Base-by-base conservation (phyloP, 2,329 filamentous ascomycete species). In the Pseudovirgaria hyperparasitica region DNA sequence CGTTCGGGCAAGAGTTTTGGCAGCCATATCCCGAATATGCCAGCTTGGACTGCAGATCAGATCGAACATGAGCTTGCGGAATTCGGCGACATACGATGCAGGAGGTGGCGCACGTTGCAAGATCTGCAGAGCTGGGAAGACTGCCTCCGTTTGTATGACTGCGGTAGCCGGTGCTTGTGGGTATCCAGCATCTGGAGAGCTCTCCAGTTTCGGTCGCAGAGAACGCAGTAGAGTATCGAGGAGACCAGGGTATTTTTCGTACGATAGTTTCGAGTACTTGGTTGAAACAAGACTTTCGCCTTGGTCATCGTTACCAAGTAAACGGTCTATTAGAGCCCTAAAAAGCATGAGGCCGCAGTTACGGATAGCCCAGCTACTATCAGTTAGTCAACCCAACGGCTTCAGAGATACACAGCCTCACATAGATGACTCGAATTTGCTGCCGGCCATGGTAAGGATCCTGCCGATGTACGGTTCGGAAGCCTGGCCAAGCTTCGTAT, bases 281-380 rank as follows among this genome's bases (percentile, higher is more conserved):
- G 48, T 29, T n/a, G n/a, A n/a, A n/a, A n/a, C n/a, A 35, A 46
- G 36, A 34, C 50, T 35, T 35, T 52, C 37, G 40, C 66, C 60
- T 53, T 69, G 49, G 54, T 85, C 60, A 62, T 82, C 52, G 0
- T 76, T 82, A 10, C 82, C 81, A 16, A 90, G 72, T 1, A 92
- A 59, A 35, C 71, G 70, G 46, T 90, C 82, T 27, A 92, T 80
- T 5, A 94, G 63, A 35, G 84, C 82, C 29, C 87, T 74, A 37
- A 96, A 75, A 5, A 98, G 70, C 57, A 96, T 79, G 18, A 96
- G 58, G 2, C 85, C 85, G 39, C 85, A 94, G 50, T 98, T 98
- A 1, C 86, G 76, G 30, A 98, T 85, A 0, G 86, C 82, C 90
- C 90, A 98, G 13, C 75, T 81, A 34, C 8, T 11, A 15, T 16